Evolutionary conservation across 257 asterid species (phyloP).

Genomic region (Echites panduratus): DNA sequence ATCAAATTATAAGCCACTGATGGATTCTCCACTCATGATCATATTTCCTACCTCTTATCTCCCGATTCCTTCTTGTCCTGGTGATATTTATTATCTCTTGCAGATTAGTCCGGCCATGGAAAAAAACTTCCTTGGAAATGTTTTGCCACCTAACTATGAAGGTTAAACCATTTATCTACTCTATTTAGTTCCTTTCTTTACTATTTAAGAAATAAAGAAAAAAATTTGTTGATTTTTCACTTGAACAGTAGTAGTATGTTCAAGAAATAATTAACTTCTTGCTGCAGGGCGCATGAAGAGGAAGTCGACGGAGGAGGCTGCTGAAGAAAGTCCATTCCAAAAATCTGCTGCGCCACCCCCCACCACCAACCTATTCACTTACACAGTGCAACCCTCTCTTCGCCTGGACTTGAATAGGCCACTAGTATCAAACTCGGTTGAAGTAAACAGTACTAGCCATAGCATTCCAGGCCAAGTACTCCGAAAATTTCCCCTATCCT

Average conservation of each 20-base stretch:
- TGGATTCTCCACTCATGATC: neutral
- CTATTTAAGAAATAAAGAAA: too few relatives aligned
- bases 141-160: neutral
- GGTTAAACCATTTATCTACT: neutral
- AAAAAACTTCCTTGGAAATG: neutral
- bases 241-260: too few relatives aligned
- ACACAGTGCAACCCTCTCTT: neutral
- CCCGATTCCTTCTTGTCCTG: neutral
- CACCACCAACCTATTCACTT: neutral
- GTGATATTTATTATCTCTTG: neutral
- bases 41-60: too few relatives aligned
- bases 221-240: too few relatives aligned
- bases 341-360: neutral
- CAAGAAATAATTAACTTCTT: too few relatives aligned
- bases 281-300: constrained; percentile 1
- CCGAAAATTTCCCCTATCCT: constrained; percentile 17
- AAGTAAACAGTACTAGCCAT: neutral
- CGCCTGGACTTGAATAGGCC: constrained; percentile 1
- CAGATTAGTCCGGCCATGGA: neutral
- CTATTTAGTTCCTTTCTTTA: too few relatives aligned
- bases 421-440: neutral
- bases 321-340: neutral
- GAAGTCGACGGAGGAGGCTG: neutral
- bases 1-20: neutral
- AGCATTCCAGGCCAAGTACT: neutral